Evolutionary conservation across 257 asterid genomes (phyloP).

Genomic region (Anisodus acutangulus): DNA sequence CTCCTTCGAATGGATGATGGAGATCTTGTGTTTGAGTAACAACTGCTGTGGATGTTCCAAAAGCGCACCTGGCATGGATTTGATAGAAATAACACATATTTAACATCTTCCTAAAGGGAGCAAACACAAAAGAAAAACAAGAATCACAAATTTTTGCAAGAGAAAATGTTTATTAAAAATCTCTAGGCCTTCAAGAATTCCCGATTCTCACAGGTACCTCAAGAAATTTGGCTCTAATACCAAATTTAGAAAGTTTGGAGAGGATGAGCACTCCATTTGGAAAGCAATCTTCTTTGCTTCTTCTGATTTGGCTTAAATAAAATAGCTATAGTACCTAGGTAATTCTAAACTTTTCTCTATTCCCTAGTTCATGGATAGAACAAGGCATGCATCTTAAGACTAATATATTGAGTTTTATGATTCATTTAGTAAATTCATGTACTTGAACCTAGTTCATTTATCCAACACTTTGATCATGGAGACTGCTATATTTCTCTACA

Average conservation of each 20-base stretch:
- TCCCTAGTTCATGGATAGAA: not conserved
- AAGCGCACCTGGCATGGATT: constrained; percentile 62
- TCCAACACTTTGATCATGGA: constrained; percentile 1
- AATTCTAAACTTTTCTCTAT: not conserved
- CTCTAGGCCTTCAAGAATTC: not conserved
- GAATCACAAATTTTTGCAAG: not conserved
- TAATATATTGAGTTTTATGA: not conserved
- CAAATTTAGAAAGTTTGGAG: not conserved
- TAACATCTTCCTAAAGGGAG: not conserved
- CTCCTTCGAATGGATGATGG: constrained; percentile 85
- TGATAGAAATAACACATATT: constrained; percentile 5
- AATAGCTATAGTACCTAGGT: not conserved
- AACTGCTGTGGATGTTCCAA: constrained; percentile 74
- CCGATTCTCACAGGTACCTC: not conserved
- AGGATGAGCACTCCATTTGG: constrained; percentile 2
- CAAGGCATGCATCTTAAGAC: constrained; percentile 6
- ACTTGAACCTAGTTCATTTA: constrained; percentile 22
- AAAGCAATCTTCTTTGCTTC: not conserved
- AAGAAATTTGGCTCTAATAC: not conserved
- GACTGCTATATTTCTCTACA: not conserved
- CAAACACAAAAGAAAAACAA: not conserved
- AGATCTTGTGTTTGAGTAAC: constrained; percentile 73
- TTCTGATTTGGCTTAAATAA: not conserved
- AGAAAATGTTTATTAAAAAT: not conserved
- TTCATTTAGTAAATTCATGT: not conserved